Evolutionary conservation across 345 rosid species (phyloP).

Genomic region (Eucalyptus polyanthemos): DNA sequence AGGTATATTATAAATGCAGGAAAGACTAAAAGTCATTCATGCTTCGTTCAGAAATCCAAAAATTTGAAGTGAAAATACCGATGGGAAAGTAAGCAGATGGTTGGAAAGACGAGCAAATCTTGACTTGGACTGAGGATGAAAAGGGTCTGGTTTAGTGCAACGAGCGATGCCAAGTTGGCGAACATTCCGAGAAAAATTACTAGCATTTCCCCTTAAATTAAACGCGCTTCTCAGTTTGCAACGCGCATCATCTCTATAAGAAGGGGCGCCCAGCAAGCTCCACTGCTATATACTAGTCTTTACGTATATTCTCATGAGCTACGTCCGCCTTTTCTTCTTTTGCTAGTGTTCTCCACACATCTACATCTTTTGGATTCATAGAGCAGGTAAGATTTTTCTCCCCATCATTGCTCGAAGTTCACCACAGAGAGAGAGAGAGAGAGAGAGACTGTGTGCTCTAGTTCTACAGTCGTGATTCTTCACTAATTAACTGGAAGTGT

Average conservation of each 20-base stretch:
- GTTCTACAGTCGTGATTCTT: neutral
- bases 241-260: neutral
- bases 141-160: neutral
- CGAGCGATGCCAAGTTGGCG: neutral
- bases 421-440: neutral
- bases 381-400: neutral
- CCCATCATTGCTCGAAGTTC: neutral
- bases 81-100: too few relatives aligned
- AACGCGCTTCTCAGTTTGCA: neutral
- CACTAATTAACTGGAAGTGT: neutral
- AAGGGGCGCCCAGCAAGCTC: neutral
- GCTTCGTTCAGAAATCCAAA: too few relatives aligned
- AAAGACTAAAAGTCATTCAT: too few relatives aligned
- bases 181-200: neutral
- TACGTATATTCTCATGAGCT: neutral
- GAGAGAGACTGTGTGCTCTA: neutral
- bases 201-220: neutral
- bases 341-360: neutral
- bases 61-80: too few relatives aligned
- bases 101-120: neutral
- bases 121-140: neutral
- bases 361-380: neutral
- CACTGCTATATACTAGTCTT: neutral
- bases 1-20: too few relatives aligned
- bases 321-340: neutral